Base-by-base conservation (phyloP, 192 early-diverging fungal species). In the Backusella psychrophila region DNA sequence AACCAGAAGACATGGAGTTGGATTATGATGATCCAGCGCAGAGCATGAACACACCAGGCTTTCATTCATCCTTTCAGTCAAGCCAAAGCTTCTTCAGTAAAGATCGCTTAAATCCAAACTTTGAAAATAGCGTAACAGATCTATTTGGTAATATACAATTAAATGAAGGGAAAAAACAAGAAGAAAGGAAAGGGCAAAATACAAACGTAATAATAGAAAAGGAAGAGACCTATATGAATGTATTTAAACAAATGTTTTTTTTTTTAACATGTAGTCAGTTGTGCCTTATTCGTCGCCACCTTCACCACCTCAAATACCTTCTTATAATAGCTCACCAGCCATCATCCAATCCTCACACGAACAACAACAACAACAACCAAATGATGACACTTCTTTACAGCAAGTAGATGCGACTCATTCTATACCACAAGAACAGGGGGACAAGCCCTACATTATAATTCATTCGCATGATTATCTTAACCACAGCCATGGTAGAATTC, bases 91-190 rank as follows among this genome's bases (percentile, higher is more conserved):
- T 63, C 8, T 63, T 29, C 26, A 63, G 1, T 29, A 23, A 29
- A 63, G 17, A 42, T 33, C 29, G 39, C 26, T n/a, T 39, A 72
- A 72, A 41, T 6, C 12, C 26, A 8, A 11, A 15, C 11, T 21
- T 72, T 72, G 71, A 49, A 2, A 41, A 53, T 42, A 72, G 49
- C 41, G 71, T 39, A 41, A 12, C 23, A 9, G 53, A 35, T 73
- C 53, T 73, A 14, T 53, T 73, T 33, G 42, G 52, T 73, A 56
- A 73, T 26, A 63, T 63, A 23, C 23, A 63, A 26, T 63, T 63
- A 63, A 63, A 63, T 29, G 56, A 63, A 63, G 9, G 29, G 12
- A 23, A 59, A 59, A 21, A 59, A 59, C 23, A 63, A 63, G 56
- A 63, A 63, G 21, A 63, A 26, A n/a, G 23, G 5, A 21, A 53